Conservation (phyloP, 192 early-diverging fungal genomes). For the Glomus cerebriforme region DNA sequence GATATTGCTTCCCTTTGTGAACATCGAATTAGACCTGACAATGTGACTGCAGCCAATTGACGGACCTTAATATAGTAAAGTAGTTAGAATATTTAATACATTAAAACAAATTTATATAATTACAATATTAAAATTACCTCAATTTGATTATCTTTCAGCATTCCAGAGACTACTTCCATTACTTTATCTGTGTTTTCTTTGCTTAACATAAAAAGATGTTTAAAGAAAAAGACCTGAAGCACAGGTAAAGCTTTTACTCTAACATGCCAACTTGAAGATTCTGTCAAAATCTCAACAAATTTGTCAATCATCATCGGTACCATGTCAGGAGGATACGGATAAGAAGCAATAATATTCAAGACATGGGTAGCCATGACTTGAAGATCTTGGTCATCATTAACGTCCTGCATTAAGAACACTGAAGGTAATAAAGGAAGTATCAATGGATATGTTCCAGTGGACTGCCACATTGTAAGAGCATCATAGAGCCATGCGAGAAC, state of each 20-base stretch:
- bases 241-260: slow-evolving; percentile 78
- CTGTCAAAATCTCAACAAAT: slow-evolving; percentile 55
- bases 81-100: slow-evolving; percentile 22
- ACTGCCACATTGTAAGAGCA: slow-evolving; percentile 52
- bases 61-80: slow-evolving; percentile 52
- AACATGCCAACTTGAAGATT: slow-evolving; percentile 75
- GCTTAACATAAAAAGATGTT: slow-evolving; percentile 74
- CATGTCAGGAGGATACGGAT: slow-evolving; percentile 53
- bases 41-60: slow-evolving; percentile 71
- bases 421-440: slow-evolving; percentile 55
- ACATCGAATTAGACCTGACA: slow-evolving; percentile 78
- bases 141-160: slow-evolving; percentile 84
- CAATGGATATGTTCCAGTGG: slow-evolving; percentile 60
- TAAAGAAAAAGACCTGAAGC: slow-evolving; percentile 86
- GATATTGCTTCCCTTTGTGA: slow-evolving; percentile 68
- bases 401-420: slow-evolving; percentile 72
- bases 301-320: slow-evolving; percentile 55
- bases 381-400: slow-evolving; percentile 71
- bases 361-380: slow-evolving; percentile 58
- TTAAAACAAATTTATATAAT: slow-evolving; percentile 40
- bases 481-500: slow-evolving; percentile 70
- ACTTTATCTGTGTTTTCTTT: slow-evolving; percentile 57
- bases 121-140: slow-evolving; percentile 60
- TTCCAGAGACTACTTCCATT: slow-evolving; percentile 66
- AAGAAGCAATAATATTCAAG: slow-evolving; percentile 51